Percentiles rank a stretch among this genome's conserved stretches.
Evolutionary conservation across 768 basidiomycete genomes (phyloP).

Genomic region (Pulveroboletus sp.): DNA sequence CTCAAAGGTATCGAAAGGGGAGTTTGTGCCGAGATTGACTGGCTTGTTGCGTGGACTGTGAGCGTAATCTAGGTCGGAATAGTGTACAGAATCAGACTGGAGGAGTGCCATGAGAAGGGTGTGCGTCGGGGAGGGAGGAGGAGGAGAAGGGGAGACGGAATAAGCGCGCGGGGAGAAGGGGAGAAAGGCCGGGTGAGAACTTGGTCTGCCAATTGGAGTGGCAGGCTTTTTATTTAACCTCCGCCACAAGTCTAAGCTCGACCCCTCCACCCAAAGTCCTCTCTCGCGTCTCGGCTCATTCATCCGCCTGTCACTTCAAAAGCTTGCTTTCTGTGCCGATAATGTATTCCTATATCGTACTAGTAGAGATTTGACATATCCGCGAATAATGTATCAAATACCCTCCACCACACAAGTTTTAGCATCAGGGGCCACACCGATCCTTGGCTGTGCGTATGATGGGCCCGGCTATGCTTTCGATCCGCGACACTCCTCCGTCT

Average conservation of each 20-base stretch:
- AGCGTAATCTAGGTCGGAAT: slow-evolving; percentile 25
- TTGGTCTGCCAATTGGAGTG: slow-evolving; percentile 15
- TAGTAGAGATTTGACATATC: no score
- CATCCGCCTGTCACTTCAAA: background rate
- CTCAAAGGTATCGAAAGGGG: slow-evolving; percentile 42
- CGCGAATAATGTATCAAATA: no score
- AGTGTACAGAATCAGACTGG: slow-evolving; percentile 19
- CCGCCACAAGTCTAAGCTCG: slow-evolving; percentile 14
- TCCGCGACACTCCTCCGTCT: background rate
- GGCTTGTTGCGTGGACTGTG: slow-evolving; percentile 30
- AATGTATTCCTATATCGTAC: background rate
- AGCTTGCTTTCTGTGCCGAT: background rate
- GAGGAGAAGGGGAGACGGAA: slow-evolving; percentile 1
- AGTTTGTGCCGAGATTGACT: slow-evolving; percentile 15
- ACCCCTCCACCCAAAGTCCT: slow-evolving; percentile 2
- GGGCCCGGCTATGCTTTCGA: background rate
- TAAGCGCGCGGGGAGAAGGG: slow-evolving; percentile 21
- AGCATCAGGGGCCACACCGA: no score
- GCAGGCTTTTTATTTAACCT: slow-evolving; percentile 22
- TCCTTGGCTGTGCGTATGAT: background rate
- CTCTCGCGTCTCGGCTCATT: no score
- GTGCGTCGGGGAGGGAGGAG: background rate
- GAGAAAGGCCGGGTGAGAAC: slow-evolving; percentile 29
- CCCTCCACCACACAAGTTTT: no score
- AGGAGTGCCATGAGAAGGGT: slow-evolving; percentile 27